These are phyloP conservation scores for Scedosporium boydii DNA, from an alignment of 2,329 filamentous ascomycete species.

Conservation along the genomic window DNA sequence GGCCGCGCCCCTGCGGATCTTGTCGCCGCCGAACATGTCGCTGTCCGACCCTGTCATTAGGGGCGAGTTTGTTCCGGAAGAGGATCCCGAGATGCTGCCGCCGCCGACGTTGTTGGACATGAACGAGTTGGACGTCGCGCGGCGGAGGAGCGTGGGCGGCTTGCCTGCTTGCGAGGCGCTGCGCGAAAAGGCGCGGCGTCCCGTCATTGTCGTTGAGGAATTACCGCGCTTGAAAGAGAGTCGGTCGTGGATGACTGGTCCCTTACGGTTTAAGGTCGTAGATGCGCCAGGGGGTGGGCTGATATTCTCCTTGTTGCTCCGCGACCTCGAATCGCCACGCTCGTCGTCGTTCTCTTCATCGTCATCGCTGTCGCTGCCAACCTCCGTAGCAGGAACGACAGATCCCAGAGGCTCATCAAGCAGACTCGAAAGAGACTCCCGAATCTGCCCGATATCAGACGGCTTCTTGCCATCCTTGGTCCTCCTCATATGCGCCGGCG, in stretches of 20 bases:
- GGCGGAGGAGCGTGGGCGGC: slow-evolving; percentile 56
- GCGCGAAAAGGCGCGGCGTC: slow-evolving; percentile 25
- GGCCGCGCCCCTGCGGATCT: slow-evolving; percentile 50
- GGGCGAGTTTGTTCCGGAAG: slow-evolving; percentile 17
- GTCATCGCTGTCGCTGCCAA: slow-evolving; percentile 23
- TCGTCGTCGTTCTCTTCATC: slow-evolving; percentile 21
- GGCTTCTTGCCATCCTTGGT: slow-evolving; percentile 57
- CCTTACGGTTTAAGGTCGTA: slow-evolving; percentile 22
- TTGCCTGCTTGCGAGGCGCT: slow-evolving; percentile 41
- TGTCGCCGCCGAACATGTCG: slow-evolving; percentile 35
- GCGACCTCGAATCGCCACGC: slow-evolving; percentile 9
- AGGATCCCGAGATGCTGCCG: slow-evolving; percentile 20
- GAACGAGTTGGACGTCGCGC: slow-evolving; percentile 60
- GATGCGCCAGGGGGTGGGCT: slow-evolving; percentile 14
- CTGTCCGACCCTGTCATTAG: background rate
- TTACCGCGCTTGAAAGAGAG: slow-evolving; percentile 56
- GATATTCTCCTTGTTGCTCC: slow-evolving; percentile 42
- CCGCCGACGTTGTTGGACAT: slow-evolving; percentile 26
- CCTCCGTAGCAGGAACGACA: slow-evolving; percentile 37
- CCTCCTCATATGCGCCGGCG: slow-evolving; percentile 52
- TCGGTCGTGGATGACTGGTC: slow-evolving; percentile 56
- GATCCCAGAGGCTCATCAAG: slow-evolving; percentile 57
- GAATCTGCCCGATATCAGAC: slow-evolving; percentile 67
- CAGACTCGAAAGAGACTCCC: slow-evolving; percentile 73
- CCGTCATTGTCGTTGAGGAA: slow-evolving; percentile 19